Conservation (phyloP, 371 early-diverging fungal genomes). For the Mortierella sp. region DNA sequence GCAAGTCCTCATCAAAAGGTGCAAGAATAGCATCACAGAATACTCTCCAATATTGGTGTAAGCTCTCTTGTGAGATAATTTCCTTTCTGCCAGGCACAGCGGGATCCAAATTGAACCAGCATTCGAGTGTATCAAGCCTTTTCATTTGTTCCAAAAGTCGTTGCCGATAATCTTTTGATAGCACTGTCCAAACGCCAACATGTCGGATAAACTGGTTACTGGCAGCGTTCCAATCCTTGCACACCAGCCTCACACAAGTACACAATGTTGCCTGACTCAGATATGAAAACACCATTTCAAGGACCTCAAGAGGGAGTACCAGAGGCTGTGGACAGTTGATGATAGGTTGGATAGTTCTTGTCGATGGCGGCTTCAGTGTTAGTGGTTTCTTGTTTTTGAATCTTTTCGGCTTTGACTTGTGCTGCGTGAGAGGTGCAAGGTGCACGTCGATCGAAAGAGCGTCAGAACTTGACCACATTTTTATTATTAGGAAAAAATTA, state of each 20-base stretch:
- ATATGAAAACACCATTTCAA: slow-evolving; percentile 27
- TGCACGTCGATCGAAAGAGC: too few relatives aligned
- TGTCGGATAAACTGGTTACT: slow-evolving; percentile 28
- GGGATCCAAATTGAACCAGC: slow-evolving; percentile 27
- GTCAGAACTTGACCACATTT: too few relatives aligned
- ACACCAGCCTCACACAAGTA: slow-evolving; percentile 24
- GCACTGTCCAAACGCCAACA: slow-evolving; percentile 22
- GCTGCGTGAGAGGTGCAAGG: background rate
- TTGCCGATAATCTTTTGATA: background rate
- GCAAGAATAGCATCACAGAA: slow-evolving; percentile 13
- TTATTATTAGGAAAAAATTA: too few relatives aligned
- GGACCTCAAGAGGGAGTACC: slow-evolving; percentile 32
- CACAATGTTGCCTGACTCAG: slow-evolving; percentile 35
- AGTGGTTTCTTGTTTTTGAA: background rate
- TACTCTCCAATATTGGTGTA: background rate
- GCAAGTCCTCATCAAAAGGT: background rate
- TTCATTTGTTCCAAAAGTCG: slow-evolving; percentile 20
- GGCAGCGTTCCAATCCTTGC: slow-evolving; percentile 32
- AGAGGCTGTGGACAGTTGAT: slow-evolving; percentile 8
- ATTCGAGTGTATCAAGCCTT: slow-evolving; percentile 33
- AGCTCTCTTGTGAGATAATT: background rate
- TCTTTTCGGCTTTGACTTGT: slow-evolving; percentile 8
- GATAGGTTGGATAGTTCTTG: slow-evolving; percentile 19
- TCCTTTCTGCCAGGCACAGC: background rate
- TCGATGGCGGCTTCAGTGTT: background rate